phyloP scores from a whole-genome alignment of 495 filamentous ascomycete genomes.

The Neurospora sp. region DNA sequence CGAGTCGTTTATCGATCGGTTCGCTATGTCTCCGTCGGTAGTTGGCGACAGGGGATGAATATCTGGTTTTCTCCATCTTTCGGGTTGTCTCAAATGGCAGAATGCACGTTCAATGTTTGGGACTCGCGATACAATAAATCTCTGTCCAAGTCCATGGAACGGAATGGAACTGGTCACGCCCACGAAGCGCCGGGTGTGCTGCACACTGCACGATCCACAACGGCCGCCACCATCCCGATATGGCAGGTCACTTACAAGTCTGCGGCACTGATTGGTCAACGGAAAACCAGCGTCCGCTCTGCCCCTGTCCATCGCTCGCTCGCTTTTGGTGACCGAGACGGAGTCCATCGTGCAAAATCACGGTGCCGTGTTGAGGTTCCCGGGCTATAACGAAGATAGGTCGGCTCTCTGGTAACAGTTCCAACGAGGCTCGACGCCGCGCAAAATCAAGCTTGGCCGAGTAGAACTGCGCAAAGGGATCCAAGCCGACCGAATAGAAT shows the following conservation, averaged over 20 bases:
- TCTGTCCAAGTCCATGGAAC: neutral
- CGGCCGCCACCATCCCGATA: constrained; percentile 1
- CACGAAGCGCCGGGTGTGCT: neutral
- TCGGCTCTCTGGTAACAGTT: neutral
- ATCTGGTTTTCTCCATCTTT: neutral
- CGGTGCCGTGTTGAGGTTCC: neutral
- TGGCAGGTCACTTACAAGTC: constrained; percentile 1
- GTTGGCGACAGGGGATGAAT: neutral
- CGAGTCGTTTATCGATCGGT: neutral
- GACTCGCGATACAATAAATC: neutral
- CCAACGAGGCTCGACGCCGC: neutral
- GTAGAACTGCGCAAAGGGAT: neutral
- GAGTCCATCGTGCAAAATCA: too few species aligned
- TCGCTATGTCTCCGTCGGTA: neutral
- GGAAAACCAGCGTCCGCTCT: neutral
- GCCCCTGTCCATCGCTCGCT: neutral
- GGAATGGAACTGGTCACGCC: neutral
- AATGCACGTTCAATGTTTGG: neutral
- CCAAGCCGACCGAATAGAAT: neutral
- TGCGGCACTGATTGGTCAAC: constrained; percentile 1
- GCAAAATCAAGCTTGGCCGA: neutral
- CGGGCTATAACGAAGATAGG: neutral
- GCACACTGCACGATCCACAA: neutral
- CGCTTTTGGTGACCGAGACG: neutral
- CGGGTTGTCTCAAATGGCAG: neutral